Base-by-base conservation (phyloP, 352 stramenopile genomes). In the Globisporangium sylvaticum region DNA sequence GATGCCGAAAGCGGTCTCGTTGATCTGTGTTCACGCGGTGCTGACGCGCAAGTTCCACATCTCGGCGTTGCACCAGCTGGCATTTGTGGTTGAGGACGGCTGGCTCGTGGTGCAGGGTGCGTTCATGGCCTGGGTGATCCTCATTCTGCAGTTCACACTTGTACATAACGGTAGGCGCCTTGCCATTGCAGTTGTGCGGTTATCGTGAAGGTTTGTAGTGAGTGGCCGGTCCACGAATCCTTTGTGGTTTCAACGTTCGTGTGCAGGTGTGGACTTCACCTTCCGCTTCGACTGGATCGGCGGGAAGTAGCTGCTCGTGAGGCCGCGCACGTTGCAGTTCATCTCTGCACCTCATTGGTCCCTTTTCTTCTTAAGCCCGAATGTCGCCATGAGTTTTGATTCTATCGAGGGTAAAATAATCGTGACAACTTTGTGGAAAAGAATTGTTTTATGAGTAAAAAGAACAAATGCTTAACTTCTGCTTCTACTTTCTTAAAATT, bases 11-110 rank as follows among this genome's bases (percentile, higher is more conserved):
- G 27, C n/a, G 6, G 0, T 39, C 20, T 50, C 57, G 39, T 32
- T 63, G 14, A 7, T 32, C 14, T 48, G 24, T 25, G 53, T 58
- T 3, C 53, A 58, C 53, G 20, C 53, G 12, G 20, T 58, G 4
- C 25, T 58, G 53, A 58, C 25, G 24, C 29, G 15, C 25, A n/a
- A 24, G 24, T 58, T 58, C 25, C 15, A 42, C 14, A 10, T 58
- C 4, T 58, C 53, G 20, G 25, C 53, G 12, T 4, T 58, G 12
- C 53, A 58, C 14, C 53, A 58, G 20, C 27, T 58, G 24, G 27
- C 53, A 12, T 63, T 63, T 4, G 57, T 48, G n/a, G 27, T 63
- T 22, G 20, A 63, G 24, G 53, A 63, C 53, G 53, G 42, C 25
- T 58, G 27, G 27, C 27, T 58, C 14, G 25, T 53, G 29, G 8